Base-by-base conservation (phyloP, 2,329 filamentous ascomycete genomes). In the Elsinoe perseae region DNA sequence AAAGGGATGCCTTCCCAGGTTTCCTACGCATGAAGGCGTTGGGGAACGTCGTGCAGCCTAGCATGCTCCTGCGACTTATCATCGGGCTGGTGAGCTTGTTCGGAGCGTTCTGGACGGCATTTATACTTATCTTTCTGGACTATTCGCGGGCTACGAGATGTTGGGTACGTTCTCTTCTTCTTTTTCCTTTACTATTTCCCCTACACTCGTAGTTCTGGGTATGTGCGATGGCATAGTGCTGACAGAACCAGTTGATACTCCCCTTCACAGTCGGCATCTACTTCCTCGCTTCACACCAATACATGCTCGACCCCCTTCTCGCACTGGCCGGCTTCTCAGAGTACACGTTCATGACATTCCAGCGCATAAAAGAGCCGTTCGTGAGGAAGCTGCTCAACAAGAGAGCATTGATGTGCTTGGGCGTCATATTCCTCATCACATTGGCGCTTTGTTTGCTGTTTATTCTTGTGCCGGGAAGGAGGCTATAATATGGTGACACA, bases 1-100 rank as follows among this genome's bases (percentile, higher is more conserved):
- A 98, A 74, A 83, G 95, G 56, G 93, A 98, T 74, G 93, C 95
- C n/a, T 98, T 95, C 69, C 93, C 95, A 0, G 92, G 92, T 1
- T 98, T 98, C 73, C 78, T 98, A 58, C 82, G 92, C 67, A 89
- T 89, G 74, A 97, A 97, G 74, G 93, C 93, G 2, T 78, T 98
- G 21, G 95, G 95, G 59, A 98, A 98, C 67, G 80, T 98, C 12
- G 92, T 98, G 25, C 93, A 92, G 2, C 83, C 92, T 14, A 95
- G 89, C 46, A 85, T 95, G 63, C 83, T 97, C 67, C 79, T 95
- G 63, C 82, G 93, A 55, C 76, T 97, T 53, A 89, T 95, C 44
- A 70, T 95, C 62, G 93, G 92, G 32, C 79, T 98, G 54, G 77
- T 93, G 48, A 81, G 86, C 61, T 85, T 98, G 75, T 95, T 95